These are phyloP conservation scores for Aspergillus jensenii DNA, from an alignment of 2,329 filamentous ascomycete genomes.

Conservation along the genomic window DNA sequence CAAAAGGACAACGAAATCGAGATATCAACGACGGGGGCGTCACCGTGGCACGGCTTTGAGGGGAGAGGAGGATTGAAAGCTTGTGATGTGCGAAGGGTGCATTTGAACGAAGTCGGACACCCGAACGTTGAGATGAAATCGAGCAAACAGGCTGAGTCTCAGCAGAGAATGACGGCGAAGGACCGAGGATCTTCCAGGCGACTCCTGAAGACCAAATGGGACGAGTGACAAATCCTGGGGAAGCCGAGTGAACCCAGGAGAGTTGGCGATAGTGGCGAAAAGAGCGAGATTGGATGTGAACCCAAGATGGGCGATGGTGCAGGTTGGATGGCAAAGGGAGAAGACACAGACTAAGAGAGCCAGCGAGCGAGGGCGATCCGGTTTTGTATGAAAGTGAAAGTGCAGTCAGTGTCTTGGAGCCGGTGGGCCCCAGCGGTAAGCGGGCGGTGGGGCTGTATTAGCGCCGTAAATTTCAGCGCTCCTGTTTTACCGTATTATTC, in stretches of 20 bases:
- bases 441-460: background rate
- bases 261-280: background rate
- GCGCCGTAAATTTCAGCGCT: background rate
- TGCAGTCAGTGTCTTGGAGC: background rate
- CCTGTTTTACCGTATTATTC: conserved; percentile 7
- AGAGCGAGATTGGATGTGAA: background rate
- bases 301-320: conserved; percentile 5
- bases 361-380: background rate
- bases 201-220: conserved; percentile 9
- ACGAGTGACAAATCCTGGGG: background rate
- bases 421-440: background rate
- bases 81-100: conserved; percentile 41
- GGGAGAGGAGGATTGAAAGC: conserved; percentile 40
- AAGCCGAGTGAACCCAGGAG: background rate
- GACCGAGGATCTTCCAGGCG: conserved; percentile 5
- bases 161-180: conserved; percentile 10
- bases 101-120: conserved; percentile 44
- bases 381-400: conserved; percentile 12
- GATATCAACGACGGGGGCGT: conserved; percentile 34
- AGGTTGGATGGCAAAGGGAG: background rate
- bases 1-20: conserved; percentile 24
- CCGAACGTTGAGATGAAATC: conserved; percentile 18
- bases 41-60: conserved; percentile 45
- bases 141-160: conserved; percentile 8
- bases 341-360: background rate